Base-by-base conservation (phyloP, 2,329 filamentous ascomycete genomes). In the Fusarium nurragi region DNA sequence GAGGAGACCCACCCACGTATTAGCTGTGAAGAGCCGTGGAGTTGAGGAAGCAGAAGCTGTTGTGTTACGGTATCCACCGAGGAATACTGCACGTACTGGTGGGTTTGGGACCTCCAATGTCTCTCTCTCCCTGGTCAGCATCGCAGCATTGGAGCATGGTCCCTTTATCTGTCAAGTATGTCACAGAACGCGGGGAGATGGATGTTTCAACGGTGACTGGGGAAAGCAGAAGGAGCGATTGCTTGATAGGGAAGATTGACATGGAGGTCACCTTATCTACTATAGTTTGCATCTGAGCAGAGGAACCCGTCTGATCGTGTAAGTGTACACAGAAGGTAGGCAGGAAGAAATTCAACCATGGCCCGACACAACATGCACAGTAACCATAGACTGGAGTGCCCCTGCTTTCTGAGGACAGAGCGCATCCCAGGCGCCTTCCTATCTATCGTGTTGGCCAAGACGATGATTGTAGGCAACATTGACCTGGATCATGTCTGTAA, bases 51-150 rank as follows among this genome's bases (percentile, higher is more conserved):
- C 30, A 41, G n/a, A n/a, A 43, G 30, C 32, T 50, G 23, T 16
- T 62, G 44, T 53, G 30, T 37, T 22, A 30, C 52, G 37, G 23
- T 36, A 54, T 28, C 50, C 34, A 30, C 54, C 32, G n/a, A 30
- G 5, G 26, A 30, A 30, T 14, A 30, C 11, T 26, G 25, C 10
- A 39, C 32, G 44, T 32, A 36, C 38, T 32, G 26, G 10, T 40
- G 30, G 32, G 26, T 39, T 18, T 36, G 13, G 41, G 45, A 48
- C 22, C 37, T 60, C 38, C 19, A 36, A 60, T 43, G 34, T 32
- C 39, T 11, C 26, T 32, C 39, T 11, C 26, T 30, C 26, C 21
- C 34, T 40, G 26, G 59, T 11, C 18, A 19, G n/a, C 13, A 23
- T 58, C n/a, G 43, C 19, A 38, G 43, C 43, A 38, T 38, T 22